A percentile compares a stretch with the other conserved stretches of the same genome.
These are phyloP conservation scores for Polyrhizophydium stewartii DNA, from an alignment of 371 early-diverging fungal genomes.

Conservation along the genomic window DNA sequence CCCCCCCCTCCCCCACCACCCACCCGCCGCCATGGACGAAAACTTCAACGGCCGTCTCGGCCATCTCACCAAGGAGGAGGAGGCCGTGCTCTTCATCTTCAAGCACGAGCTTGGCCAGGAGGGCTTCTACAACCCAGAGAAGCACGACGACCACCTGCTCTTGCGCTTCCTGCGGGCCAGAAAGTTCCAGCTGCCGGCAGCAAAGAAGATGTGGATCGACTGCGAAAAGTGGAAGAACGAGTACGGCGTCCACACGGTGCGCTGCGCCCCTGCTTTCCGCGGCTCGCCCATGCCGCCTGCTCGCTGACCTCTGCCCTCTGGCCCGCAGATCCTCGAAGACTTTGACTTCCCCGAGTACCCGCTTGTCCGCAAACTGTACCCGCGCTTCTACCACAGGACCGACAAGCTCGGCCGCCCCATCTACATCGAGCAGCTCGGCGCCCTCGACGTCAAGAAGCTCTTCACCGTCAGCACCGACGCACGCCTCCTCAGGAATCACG, in stretches of 20 bases:
- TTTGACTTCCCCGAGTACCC: conserved; percentile 43
- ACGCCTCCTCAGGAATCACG: conserved; percentile 59
- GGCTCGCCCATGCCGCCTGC: no score
- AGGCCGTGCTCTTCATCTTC: conserved; percentile 49
- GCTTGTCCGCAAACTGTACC: conserved; percentile 45
- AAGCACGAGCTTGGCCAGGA: conserved; percentile 32
- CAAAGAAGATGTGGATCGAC: conserved; percentile 64
- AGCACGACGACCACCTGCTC: conserved; percentile 61
- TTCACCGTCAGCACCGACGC: conserved; percentile 56
- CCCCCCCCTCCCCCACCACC: no score
- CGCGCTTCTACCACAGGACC: conserved; percentile 70
- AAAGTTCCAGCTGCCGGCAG: conserved; percentile 52
- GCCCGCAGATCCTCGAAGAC: conserved; percentile 11
- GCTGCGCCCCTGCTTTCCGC: neutral
- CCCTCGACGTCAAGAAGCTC: conserved; percentile 53
- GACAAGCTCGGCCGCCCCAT: conserved; percentile 71
- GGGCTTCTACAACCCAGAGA: conserved; percentile 43
- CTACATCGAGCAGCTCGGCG: conserved; percentile 64
- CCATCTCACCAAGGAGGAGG: conserved; percentile 52
- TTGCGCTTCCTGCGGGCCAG: conserved; percentile 71
- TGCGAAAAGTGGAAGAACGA: conserved; percentile 62
- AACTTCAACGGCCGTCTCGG: conserved; percentile 46
- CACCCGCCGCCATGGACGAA: neutral
- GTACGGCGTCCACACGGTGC: conserved; percentile 23
- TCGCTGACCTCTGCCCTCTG: no score